Conservation (phyloP, 305 asterid genomes). For the Rubia tinctorum region DNA sequence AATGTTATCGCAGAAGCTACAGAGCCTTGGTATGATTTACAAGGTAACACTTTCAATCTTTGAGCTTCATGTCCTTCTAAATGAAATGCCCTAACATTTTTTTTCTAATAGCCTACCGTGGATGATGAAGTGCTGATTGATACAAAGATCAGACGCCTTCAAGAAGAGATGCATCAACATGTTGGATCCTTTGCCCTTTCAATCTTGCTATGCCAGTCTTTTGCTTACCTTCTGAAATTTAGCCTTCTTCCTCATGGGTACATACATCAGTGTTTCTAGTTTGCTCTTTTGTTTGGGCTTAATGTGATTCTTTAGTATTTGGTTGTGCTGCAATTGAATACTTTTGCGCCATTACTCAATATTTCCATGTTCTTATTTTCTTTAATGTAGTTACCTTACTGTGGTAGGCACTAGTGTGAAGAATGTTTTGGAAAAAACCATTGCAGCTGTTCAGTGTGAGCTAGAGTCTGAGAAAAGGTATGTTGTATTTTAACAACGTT, state of each 20-base stretch:
- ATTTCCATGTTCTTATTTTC: conserved; percentile 2
- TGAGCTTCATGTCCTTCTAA: neutral
- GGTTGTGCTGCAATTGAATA: neutral
- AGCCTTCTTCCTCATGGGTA: neutral
- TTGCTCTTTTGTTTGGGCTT: too few species aligned
- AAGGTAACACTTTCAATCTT: neutral
- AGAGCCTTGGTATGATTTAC: conserved; percentile 11
- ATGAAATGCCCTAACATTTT: neutral
- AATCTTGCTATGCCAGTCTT: neutral
- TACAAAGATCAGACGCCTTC: conserved; percentile 17
- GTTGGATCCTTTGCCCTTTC: conserved; percentile 6
- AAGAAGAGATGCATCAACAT: conserved; percentile 11
- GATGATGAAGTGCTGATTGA: conserved; percentile 2
- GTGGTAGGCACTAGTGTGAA: conserved; percentile 9
- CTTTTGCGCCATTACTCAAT: neutral
- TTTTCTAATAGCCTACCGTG: conserved; percentile 9
- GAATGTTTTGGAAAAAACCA: conserved; percentile 10
- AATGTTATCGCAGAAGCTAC: conserved; percentile 15
- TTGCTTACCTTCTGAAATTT: neutral
- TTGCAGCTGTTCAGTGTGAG: conserved; percentile 16
- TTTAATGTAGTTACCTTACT: neutral
- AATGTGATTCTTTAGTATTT: too few species aligned
- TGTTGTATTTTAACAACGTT: neutral
- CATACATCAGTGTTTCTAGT: neutral
- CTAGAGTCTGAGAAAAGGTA: conserved; percentile 19